Base-by-base conservation (phyloP, 148 eudicot species). In the Silene conica region DNA sequence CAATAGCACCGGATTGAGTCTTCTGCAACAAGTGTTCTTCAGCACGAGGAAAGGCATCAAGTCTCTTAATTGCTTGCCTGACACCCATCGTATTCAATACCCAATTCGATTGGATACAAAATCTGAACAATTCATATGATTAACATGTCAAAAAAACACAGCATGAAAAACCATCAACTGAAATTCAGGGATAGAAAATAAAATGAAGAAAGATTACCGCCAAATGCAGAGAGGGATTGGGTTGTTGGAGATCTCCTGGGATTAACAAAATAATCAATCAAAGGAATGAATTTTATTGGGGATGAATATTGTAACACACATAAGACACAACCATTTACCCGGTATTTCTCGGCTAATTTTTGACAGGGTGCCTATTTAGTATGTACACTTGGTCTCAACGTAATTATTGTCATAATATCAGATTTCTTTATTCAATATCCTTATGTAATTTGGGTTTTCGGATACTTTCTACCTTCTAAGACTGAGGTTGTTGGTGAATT, bases 21-120 rank as follows among this genome's bases (percentile, higher is more conserved):
- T 92, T 95, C 85, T 87, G 93, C 86, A 95, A 71, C 81, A 95
- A 84, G 74, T 95, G 98, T 23, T 95, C 98, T 78, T 95, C 98
- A 14, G 98, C 90, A 28, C 97, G 90, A 56, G 98, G 97, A 71
- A 95, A 95, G 23, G 98, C 98, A 81, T 95, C 98, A 8, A 95
- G 78, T 43, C 74, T 90, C 79, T 77, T 90, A 62, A 95, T 81
- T 54, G 90, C 84, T 85, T 95, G 97, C 79, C 82, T 95, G 69
- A 95, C 83, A 70, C 96, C 96, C 98, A 94, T 93, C 18, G 52
- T 41, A 48, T 70, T 65, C 76, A 75, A 15, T 64, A 69, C 58
- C 61, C 74, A 45, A 64, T 64, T 59, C 34, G 55, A 70, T 61
- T 59, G 1, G 14, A 71, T 34, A 25, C 25, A 69, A n/a, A 45